Evolutionary conservation across 495 filamentous ascomycete genomes (phyloP).

Genomic region (Neurospora terricola): DNA sequence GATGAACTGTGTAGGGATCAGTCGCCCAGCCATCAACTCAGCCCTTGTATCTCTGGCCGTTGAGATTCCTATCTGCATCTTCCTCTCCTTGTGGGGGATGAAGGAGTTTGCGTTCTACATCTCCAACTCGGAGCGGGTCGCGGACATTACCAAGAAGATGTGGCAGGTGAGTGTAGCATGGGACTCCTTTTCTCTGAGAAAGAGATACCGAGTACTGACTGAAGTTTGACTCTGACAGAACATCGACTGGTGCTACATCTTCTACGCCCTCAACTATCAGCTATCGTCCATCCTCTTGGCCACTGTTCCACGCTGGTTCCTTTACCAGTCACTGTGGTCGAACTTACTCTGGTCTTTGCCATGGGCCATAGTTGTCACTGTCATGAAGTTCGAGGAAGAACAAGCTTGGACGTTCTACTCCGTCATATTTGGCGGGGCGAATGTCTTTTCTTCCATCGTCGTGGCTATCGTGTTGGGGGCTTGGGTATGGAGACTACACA

Average conservation of each 20-base stretch:
- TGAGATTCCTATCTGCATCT: slow-evolving; percentile 54
- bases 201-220: neutral
- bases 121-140: slow-evolving; percentile 43
- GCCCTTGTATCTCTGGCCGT: slow-evolving; percentile 44
- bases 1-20: neutral
- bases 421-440: slow-evolving; percentile 58
- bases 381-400: slow-evolving; percentile 31
- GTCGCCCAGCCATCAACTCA: slow-evolving; percentile 25
- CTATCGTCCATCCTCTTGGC: slow-evolving; percentile 55
- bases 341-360: slow-evolving; percentile 61
- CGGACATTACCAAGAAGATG: slow-evolving; percentile 55
- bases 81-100: slow-evolving; percentile 49
- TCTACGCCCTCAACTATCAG: slow-evolving; percentile 58
- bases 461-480: slow-evolving; percentile 36
- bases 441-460: slow-evolving; percentile 57
- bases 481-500: slow-evolving; percentile 41
- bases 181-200: neutral
- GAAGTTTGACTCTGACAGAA: slow-evolving; percentile 18
- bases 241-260: slow-evolving; percentile 68
- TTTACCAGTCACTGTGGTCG: slow-evolving; percentile 52
- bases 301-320: slow-evolving; percentile 56
- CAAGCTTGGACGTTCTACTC: slow-evolving; percentile 61
- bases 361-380: slow-evolving; percentile 56
- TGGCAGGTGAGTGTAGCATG: slow-evolving; percentile 32
- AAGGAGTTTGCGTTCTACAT: slow-evolving; percentile 52